These are phyloP conservation scores for Silene vulgaris DNA, from an alignment of 179 eudicot genomes.

Conservation along the genomic window DNA sequence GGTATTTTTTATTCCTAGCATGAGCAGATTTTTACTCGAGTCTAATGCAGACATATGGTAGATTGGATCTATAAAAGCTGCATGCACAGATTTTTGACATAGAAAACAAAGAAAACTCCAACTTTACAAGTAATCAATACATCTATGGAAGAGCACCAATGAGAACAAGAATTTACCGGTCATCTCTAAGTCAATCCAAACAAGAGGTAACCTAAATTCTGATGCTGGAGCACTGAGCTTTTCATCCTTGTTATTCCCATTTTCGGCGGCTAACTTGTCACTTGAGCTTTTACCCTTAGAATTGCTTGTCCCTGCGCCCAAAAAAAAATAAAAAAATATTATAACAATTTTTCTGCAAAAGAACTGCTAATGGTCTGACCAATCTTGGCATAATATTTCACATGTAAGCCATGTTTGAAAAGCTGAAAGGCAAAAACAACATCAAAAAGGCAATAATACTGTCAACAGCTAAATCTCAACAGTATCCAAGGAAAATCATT, in stretches of 20 bases:
- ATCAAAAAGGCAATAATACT: not conserved
- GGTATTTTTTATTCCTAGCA: not conserved
- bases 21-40: not conserved
- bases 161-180: constrained; percentile 48
- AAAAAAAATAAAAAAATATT: not conserved
- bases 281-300: constrained; percentile 28
- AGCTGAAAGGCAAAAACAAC: not conserved
- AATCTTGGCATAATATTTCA: not conserved
- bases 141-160: not conserved
- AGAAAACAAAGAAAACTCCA: not conserved
- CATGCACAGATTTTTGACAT: not conserved
- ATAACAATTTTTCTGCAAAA: constrained; percentile 12
- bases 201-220: constrained; percentile 64
- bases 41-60: not conserved
- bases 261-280: constrained; percentile 26
- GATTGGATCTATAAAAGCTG: not conserved
- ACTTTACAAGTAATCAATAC: not conserved
- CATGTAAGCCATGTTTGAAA: not conserved
- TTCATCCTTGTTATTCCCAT: constrained; percentile 32
- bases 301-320: constrained; percentile 39
- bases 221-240: constrained; percentile 19
- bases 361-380: constrained; percentile 1
- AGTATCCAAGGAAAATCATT: not conserved
- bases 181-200: constrained; percentile 97
- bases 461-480: not conserved